Evolutionary conservation across 495 filamentous ascomycete species (phyloP).

Genomic region (Xylaria flabelliformis): DNA sequence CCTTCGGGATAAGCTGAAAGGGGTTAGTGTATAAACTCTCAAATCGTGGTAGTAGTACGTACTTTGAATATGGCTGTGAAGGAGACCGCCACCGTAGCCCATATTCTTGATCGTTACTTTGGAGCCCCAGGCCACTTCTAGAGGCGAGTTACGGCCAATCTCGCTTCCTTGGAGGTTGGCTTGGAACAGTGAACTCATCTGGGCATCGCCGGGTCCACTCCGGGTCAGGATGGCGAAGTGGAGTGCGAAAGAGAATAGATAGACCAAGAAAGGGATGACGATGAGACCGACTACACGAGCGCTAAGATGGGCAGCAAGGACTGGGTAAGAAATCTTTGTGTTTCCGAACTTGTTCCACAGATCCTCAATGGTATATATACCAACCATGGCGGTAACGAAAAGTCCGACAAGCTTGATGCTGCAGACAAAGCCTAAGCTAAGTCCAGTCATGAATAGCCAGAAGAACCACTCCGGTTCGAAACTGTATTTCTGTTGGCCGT

Average conservation of each 20-base stretch:
- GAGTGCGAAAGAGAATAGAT: slow-evolving; percentile 91
- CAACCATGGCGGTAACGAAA: slow-evolving; percentile 93
- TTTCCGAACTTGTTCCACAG: slow-evolving; percentile 99
- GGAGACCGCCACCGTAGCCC: slow-evolving; percentile 97
- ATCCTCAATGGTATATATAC: slow-evolving; percentile 94
- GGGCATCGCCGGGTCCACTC: slow-evolving; percentile 94
- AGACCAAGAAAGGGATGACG: slow-evolving; percentile 81
- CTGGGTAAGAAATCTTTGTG: slow-evolving; percentile 83
- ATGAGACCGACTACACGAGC: slow-evolving; percentile 89
- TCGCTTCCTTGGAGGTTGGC: slow-evolving; percentile 93
- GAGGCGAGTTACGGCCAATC: slow-evolving; percentile 89
- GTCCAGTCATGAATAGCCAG: slow-evolving; percentile 89
- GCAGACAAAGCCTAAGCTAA: slow-evolving; percentile 96
- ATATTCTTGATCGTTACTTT: slow-evolving; percentile 96
- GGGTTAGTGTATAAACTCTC: slow-evolving; percentile 29
- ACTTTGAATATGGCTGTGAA: slow-evolving; percentile 92
- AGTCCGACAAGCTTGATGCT: slow-evolving; percentile 98
- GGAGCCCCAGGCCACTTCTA: slow-evolving; percentile 89
- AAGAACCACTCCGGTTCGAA: slow-evolving; percentile 90
- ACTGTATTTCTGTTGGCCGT: slow-evolving; percentile 78
- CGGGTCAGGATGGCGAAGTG: slow-evolving; percentile 94
- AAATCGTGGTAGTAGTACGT: slow-evolving; percentile 23
- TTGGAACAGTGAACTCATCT: slow-evolving; percentile 99
- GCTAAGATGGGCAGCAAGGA: slow-evolving; percentile 76
- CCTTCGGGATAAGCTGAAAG: slow-evolving; percentile 83